Conservation (phyloP, 1,284 basidiomycete genomes). For the Chalciporus sp. region DNA sequence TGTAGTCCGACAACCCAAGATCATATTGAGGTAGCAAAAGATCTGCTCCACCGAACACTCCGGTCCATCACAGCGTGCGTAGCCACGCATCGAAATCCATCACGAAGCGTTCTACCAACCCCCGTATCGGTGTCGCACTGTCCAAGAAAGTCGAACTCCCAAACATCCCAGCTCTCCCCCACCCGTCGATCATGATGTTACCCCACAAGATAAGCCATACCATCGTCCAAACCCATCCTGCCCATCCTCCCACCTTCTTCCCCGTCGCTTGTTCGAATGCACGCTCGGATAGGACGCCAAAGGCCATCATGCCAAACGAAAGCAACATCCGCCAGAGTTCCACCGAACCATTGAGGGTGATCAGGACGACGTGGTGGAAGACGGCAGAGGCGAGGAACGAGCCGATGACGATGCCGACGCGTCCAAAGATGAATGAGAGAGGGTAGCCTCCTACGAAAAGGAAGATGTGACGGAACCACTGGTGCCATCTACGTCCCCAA, state of each 20-base stretch:
- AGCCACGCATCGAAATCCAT: constrained; percentile 16
- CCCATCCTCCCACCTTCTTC: constrained; percentile 41
- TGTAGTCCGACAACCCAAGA: too few species aligned
- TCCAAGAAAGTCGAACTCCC: constrained; percentile 14
- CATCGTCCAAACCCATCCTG: constrained; percentile 52
- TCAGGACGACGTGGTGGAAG: constrained; percentile 52
- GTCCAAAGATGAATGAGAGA: constrained; percentile 42
- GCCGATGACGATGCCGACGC: constrained; percentile 48
- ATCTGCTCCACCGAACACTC: too few species aligned
- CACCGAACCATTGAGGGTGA: constrained; percentile 50
- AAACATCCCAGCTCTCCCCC: constrained; percentile 47
- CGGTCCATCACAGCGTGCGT: background rate
- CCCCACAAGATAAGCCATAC: constrained; percentile 50
- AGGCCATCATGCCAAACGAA: constrained; percentile 57
- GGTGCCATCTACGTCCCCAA: constrained; percentile 49
- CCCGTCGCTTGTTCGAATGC: constrained; percentile 35
- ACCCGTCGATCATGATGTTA: constrained; percentile 50
- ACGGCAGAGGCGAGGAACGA: constrained; percentile 57
- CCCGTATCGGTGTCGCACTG: constrained; percentile 16
- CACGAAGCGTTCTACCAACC: constrained; percentile 6
- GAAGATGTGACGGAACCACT: constrained; percentile 33
- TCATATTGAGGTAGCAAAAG: too few species aligned
- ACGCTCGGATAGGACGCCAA: constrained; percentile 49
- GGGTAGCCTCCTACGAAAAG: constrained; percentile 33
- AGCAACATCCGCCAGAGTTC: constrained; percentile 46